phyloP scores from a whole-genome alignment of 768 basidiomycete species.

The Obba rivulosa region DNA sequence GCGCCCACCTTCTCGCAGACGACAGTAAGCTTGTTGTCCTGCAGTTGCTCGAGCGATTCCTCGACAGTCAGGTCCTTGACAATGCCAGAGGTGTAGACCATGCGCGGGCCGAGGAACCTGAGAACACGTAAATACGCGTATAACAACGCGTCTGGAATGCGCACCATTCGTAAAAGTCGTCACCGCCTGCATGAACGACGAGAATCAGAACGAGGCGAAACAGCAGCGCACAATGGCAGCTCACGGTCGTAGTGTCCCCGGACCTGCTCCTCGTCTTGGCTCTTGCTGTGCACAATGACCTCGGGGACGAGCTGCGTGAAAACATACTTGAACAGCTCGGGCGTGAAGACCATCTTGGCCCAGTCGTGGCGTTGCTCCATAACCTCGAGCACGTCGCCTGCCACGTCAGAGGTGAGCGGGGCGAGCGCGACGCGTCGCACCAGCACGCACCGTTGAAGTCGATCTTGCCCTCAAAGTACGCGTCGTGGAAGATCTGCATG shows the following conservation, averaged over 20 bases:
- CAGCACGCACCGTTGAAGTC: slow-evolving; percentile 81
- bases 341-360: slow-evolving; percentile 87
- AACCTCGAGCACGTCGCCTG: slow-evolving; percentile 90
- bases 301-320: slow-evolving; percentile 86
- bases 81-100: slow-evolving; percentile 97
- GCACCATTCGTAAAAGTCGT: slow-evolving; percentile 93
- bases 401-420: neutral
- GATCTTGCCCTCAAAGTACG: slow-evolving; percentile 93
- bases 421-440: slow-evolving; percentile 5
- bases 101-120: slow-evolving; percentile 91
- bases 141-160: slow-evolving; percentile 1
- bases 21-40: slow-evolving; percentile 95
- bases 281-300: slow-evolving; percentile 84
- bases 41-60: slow-evolving; percentile 88
- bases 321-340: slow-evolving; percentile 91
- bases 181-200: slow-evolving; percentile 51
- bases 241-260: slow-evolving; percentile 91
- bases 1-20: slow-evolving; percentile 79
- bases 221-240: slow-evolving; percentile 21
- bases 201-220: slow-evolving; percentile 6
- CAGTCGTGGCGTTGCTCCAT: slow-evolving; percentile 96
- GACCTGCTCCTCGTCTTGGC: slow-evolving; percentile 93
- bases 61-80: slow-evolving; percentile 62
- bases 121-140: neutral
- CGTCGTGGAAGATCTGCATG: slow-evolving; percentile 97